Evolutionary conservation across 169 alveolate species (phyloP).

Genomic region (Toxoplasma gondii): DNA sequence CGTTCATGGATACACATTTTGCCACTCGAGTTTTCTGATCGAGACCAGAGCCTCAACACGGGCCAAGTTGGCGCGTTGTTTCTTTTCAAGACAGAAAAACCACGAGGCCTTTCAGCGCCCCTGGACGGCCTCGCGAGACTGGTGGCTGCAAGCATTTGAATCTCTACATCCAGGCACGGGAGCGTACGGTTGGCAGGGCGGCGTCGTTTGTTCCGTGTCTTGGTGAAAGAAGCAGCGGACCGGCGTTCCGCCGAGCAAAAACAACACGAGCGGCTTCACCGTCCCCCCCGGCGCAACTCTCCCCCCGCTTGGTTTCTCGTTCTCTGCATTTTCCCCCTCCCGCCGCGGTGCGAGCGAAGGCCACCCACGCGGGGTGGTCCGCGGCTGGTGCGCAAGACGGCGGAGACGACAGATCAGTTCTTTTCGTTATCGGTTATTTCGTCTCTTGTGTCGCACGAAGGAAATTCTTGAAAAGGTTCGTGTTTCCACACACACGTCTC

Average conservation of each 20-base stretch:
- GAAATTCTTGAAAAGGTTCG: background rate
- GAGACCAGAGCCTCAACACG: too few species aligned
- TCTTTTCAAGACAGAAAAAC: too few species aligned
- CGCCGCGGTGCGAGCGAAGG: conserved; percentile 23
- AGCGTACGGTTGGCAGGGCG: background rate
- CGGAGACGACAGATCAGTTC: background rate
- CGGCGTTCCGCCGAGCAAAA: background rate
- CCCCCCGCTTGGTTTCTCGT: background rate
- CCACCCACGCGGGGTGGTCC: background rate
- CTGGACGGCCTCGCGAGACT: too few species aligned
- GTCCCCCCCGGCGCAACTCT: background rate
- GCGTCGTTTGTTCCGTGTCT: background rate
- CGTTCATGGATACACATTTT: too few species aligned
- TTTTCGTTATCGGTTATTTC: conserved; percentile 6
- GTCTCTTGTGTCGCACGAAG: background rate
- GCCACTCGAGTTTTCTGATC: too few species aligned
- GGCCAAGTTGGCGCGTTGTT: too few species aligned
- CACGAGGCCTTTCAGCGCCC: too few species aligned
- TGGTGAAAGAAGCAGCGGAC: background rate
- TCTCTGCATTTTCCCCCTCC: background rate
- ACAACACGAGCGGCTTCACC: background rate
- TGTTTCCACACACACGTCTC: background rate
- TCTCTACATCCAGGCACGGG: too few species aligned
- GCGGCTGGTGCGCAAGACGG: conserved; percentile 1
- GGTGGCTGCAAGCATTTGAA: too few species aligned